These are phyloP conservation scores for Eucalyptus sp. DNA, from an alignment of 345 rosid species.

Conservation along the genomic window DNA sequence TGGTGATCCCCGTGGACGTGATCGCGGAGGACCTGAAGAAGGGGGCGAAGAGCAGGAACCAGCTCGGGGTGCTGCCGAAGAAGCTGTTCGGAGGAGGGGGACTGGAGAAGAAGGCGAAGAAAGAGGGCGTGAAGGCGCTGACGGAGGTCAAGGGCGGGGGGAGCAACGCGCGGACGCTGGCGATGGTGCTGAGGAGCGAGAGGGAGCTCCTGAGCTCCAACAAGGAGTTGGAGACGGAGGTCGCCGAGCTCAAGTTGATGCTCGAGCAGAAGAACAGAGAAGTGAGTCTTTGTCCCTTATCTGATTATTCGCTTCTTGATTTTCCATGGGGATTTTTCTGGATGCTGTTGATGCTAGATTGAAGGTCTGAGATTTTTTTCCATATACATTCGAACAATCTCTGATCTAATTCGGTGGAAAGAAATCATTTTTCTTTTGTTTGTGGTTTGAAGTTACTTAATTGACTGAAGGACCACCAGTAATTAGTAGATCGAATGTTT, in stretches of 20 bases:
- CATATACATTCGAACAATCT: background rate
- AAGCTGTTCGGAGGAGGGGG: conserved; percentile 61
- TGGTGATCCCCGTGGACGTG: conserved; percentile 43
- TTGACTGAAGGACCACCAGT: background rate
- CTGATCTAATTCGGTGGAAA: background rate
- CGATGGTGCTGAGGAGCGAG: conserved; percentile 86
- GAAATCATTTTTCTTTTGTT: background rate
- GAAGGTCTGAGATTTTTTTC: background rate
- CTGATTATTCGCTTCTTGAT: background rate
- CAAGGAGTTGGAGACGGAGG: conserved; percentile 58
- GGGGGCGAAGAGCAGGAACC: conserved; percentile 23
- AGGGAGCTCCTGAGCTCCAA: conserved; percentile 71
- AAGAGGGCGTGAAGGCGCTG: conserved; percentile 45
- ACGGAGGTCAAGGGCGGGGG: conserved; percentile 54
- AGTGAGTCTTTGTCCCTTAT: conserved; percentile 11
- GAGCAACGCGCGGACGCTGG: conserved; percentile 67
- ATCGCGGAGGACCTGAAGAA: conserved; percentile 67
- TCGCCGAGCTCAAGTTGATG: conserved; percentile 37
- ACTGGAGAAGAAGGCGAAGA: conserved; percentile 19
- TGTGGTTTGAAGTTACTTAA: background rate
- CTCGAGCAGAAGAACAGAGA: conserved; percentile 62
- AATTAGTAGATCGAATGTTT: background rate
- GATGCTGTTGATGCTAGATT: background rate
- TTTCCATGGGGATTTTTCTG: background rate
- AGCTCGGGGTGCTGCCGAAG: conserved; percentile 43